Conservation (phyloP, 2,329 filamentous ascomycete genomes). For the Lachnellula arida region DNA sequence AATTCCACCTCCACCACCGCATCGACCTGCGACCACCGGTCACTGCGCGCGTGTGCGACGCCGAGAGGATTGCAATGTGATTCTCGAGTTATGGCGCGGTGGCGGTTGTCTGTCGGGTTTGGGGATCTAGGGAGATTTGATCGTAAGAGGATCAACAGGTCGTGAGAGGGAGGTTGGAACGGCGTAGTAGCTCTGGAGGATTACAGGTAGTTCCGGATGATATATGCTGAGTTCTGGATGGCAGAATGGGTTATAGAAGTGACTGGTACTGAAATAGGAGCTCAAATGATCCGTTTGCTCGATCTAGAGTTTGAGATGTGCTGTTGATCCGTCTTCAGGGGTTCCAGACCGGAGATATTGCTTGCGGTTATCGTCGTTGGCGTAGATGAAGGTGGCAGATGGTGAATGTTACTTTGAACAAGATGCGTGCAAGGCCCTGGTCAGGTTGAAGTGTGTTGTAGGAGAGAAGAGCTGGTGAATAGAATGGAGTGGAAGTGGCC, state of each 20-base stretch:
- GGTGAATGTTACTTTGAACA: not conserved
- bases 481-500: no score
- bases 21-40: conserved; percentile 28
- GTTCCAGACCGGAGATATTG: not conserved
- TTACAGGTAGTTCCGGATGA: no score
- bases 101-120: not conserved
- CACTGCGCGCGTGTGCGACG: conserved; percentile 13
- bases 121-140: not conserved
- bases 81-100: not conserved
- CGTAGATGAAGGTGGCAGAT: not conserved
- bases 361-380: not conserved
- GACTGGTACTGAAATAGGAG: not conserved
- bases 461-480: no score
- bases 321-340: not conserved
- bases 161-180: not conserved
- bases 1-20: conserved; percentile 27
- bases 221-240: not conserved
- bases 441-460: no score
- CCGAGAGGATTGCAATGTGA: conserved; percentile 37
- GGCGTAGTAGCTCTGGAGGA: not conserved
- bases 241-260: not conserved
- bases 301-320: conserved; percentile 1
- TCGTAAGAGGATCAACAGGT: not conserved
- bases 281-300: not conserved
- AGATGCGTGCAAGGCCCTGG: not conserved